A percentile compares a stretch with the other conserved stretches of the same genome.
These are phyloP conservation scores for Phaeophleospora eucalypticola DNA, from an alignment of 2,329 filamentous ascomycete genomes.

Conservation along the genomic window DNA sequence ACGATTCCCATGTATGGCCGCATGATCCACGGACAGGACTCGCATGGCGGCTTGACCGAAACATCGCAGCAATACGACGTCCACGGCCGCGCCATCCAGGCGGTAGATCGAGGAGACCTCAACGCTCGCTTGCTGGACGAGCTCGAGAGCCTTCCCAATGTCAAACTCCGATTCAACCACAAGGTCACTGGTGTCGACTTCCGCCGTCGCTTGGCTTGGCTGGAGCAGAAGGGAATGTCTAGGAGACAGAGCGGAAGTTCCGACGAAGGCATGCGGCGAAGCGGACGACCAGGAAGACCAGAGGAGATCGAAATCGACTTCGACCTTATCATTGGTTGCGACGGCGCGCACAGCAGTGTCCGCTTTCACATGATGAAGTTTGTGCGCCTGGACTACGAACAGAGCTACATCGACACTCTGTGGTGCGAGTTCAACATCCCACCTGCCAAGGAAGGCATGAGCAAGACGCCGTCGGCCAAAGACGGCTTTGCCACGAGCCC, in stretches of 20 bases:
- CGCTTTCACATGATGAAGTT: constrained; percentile 96
- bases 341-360: constrained; percentile 88
- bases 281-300: constrained; percentile 21
- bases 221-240: constrained; percentile 53
- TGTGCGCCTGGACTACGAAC: constrained; percentile 81
- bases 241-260: constrained; percentile 15
- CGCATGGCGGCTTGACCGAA: constrained; percentile 65
- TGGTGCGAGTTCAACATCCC: constrained; percentile 93
- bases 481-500: constrained; percentile 75
- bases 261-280: constrained; percentile 17
- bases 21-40: constrained; percentile 80
- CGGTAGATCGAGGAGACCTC: constrained; percentile 76
- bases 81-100: constrained; percentile 76
- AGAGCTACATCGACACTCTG: constrained; percentile 91
- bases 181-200: constrained; percentile 91
- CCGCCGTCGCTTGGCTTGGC: constrained; percentile 74
- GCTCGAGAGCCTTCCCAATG: constrained; percentile 78
- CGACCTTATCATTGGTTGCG: constrained; percentile 88
- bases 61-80: constrained; percentile 86
- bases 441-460: constrained; percentile 41
- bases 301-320: constrained; percentile 78
- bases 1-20: constrained; percentile 93
- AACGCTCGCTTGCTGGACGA: constrained; percentile 82
- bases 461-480: constrained; percentile 28
- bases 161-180: constrained; percentile 87